Base-by-base conservation (phyloP, 805 yeast genomes). In the Starmerella kuoi region DNA sequence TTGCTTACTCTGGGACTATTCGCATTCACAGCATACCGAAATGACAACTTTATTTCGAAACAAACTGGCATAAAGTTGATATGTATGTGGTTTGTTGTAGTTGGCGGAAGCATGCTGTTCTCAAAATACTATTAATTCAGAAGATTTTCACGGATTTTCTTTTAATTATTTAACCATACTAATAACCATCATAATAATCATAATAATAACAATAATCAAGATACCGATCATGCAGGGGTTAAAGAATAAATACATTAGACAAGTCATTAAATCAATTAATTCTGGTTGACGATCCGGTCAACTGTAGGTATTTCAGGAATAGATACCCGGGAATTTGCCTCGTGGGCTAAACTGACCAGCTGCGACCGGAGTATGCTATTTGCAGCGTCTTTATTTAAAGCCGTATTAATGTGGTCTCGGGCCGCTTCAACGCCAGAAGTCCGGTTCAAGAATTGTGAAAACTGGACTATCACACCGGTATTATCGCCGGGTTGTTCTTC, bases 1-100 rank as follows among this genome's bases (percentile, higher is more conserved):
- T 42, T 73, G 8, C 6, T 61, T 15, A 64, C 62, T 21, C 53
- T 73, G 20, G 31, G 64, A 3, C 55, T 68, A 40, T 56, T 68
- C 31, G 45, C 67, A 9, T 34, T 67, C 2, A 54, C 58, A 23
- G 62, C 73, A 23, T 72, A 74, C 0, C 38, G 57, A 12, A 63
- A 62, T 42, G 56, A 57, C 5, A 71, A 74, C 74, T 51, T 44
- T 31, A 61, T 71, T 53, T 62, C 64, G 15, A 48, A 64, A 26
- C 25, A 46, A 15, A 57, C 64, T 5, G 78, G 77, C 0, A 15
- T 52, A 5, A 40, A 57, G 8, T 61, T 67, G 55, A 60, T 73
- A 14, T 36, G 55, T 2, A 44, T 66, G 4, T 73, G 76, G 76
- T 41, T 55, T 6, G 20, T 59, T 5, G 67, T 69, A 4, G 66